These are phyloP conservation scores for Zymoseptoria crescenta DNA, from an alignment of 2,329 filamentous ascomycete species.

Conservation along the genomic window DNA sequence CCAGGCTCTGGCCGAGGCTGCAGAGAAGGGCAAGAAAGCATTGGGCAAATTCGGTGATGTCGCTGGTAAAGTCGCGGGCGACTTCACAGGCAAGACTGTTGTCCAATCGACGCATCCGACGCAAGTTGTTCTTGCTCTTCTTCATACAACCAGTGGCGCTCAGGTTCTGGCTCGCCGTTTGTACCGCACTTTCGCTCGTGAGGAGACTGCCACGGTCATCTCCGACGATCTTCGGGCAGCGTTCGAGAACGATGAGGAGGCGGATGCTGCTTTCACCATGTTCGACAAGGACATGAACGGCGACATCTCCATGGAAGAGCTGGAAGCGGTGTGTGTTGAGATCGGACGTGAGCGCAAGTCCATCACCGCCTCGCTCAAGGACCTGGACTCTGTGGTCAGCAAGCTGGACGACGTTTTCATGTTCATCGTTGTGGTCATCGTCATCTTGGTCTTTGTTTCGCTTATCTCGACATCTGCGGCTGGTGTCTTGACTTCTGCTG, in stretches of 20 bases:
- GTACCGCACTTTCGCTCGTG: slow-evolving; percentile 75
- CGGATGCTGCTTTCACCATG: slow-evolving; percentile 79
- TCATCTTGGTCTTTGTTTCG: slow-evolving; percentile 78
- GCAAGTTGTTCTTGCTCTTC: slow-evolving; percentile 72
- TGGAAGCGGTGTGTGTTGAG: slow-evolving; percentile 88
- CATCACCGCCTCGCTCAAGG: slow-evolving; percentile 88
- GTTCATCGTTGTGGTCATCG: slow-evolving; percentile 74
- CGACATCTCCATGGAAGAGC: slow-evolving; percentile 90
- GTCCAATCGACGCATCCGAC: slow-evolving; percentile 68
- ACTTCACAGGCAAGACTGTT: slow-evolving; percentile 72
- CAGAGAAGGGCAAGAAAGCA: slow-evolving; percentile 66
- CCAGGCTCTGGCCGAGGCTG: slow-evolving; percentile 57
- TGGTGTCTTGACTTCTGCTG: slow-evolving; percentile 79
- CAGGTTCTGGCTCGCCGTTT: slow-evolving; percentile 81
- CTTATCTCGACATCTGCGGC: slow-evolving; percentile 87
- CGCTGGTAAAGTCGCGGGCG: slow-evolving; percentile 77
- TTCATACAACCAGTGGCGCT: slow-evolving; percentile 63
- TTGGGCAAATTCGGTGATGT: slow-evolving; percentile 77
- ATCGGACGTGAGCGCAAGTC: slow-evolving; percentile 92
- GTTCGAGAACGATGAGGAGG: slow-evolving; percentile 76
- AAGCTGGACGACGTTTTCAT: slow-evolving; percentile 86
- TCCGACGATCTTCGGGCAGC: slow-evolving; percentile 70
- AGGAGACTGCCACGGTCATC: slow-evolving; percentile 66
- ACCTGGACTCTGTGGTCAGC: slow-evolving; percentile 84
- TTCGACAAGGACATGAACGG: slow-evolving; percentile 97